Base-by-base conservation (phyloP, 805 yeast species). In the Isabelozyma pseudorhagii region DNA sequence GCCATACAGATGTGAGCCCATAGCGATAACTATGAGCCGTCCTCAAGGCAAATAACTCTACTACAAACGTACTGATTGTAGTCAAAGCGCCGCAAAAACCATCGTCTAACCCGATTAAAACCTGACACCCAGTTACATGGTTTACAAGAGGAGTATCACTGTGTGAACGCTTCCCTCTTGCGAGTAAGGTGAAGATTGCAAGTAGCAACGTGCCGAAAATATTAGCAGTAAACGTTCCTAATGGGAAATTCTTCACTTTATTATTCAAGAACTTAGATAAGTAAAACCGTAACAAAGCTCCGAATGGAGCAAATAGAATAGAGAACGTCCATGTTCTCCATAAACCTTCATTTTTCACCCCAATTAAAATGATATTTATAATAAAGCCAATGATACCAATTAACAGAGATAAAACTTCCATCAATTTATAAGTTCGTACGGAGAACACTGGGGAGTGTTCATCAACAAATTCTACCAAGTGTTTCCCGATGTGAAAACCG, bases 51-150 rank as follows among this genome's bases (percentile, higher is more conserved):
- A 57, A 73, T 38, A 89, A 64, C 63, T 91, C 97, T 40, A 79
- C 82, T 8, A 87, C 77, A 56, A 90, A 87, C 0, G 97, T 87
- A 48, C 93, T 84, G 39, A 89, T 80, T 0, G 97, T 88, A 39
- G 89, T 82, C 46, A 86, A 64, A 2, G 81, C 77, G 0, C 92
- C 96, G 60, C 89, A 83, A 50, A 80, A 83, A 0, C 96, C 96
- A 55, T 81, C 80, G 15, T 68, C 72, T 2, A 87, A 60, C 0
- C 86, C 91, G 7, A 56, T 52, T 0, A 85, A 57, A 3, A 82
- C 79, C 39, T 80, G 82, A 52, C 88, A 82, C 0, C 72, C 60
- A 4, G 78, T 51, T 0, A 54, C 27, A 3, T 61, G 57, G 8
- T 63, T 54, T 0, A 76, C 67, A 0, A 80, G 54, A 5, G 55